These are phyloP conservation scores for Salix viminalis DNA, from an alignment of 345 rosid genomes.

Conservation along the genomic window DNA sequence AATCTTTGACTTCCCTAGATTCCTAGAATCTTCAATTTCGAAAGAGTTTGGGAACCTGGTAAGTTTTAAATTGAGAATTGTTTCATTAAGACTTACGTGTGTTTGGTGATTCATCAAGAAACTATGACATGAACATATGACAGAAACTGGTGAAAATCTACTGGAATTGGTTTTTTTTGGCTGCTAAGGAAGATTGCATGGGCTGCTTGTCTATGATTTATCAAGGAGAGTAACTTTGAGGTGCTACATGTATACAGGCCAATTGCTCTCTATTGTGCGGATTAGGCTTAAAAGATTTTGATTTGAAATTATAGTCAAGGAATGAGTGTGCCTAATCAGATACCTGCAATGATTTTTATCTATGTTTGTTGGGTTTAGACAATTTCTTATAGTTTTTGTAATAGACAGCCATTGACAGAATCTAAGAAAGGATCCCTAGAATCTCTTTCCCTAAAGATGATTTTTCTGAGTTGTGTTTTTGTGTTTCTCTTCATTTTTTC, in stretches of 20 bases:
- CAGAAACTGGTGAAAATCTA: not conserved
- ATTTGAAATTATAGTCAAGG: not conserved
- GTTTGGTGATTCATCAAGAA: not conserved
- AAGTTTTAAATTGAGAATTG: not conserved
- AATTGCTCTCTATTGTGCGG: not conserved
- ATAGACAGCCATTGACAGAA: not conserved
- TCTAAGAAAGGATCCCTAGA: not conserved
- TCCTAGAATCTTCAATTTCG: not conserved
- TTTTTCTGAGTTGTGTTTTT: not conserved
- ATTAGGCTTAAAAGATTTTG: not conserved
- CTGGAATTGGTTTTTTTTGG: not conserved
- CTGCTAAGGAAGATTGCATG: not conserved
- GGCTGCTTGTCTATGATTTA: not conserved
- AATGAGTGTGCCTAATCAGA: no score
- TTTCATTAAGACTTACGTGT: not conserved
- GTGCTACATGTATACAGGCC: not conserved
- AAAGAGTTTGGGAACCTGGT: not conserved
- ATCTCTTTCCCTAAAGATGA: not conserved
- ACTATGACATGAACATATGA: not conserved
- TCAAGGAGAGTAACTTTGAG: not conserved
- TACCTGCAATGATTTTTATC: not conserved
- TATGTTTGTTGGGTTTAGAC: not conserved
- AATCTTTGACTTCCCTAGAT: not conserved
- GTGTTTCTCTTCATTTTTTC: not conserved
- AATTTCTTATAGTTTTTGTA: not conserved